Evolutionary conservation across 441 rosid species (phyloP), one percentile per base, ranked within the genome.

Genomic region (Biscutella auriculata): DNA sequence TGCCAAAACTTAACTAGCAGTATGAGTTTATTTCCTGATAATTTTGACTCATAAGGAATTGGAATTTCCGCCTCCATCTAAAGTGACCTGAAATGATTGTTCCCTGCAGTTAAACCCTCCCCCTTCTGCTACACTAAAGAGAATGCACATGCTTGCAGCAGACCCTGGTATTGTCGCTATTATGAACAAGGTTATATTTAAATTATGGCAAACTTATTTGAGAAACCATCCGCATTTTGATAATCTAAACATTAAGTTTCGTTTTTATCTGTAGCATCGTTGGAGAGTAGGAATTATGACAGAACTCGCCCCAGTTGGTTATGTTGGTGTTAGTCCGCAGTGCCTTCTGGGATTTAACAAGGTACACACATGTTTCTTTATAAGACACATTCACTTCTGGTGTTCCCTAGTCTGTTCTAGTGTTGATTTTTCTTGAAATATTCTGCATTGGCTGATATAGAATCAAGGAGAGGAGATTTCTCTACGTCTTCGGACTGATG

Each of bases 401-500:
- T 16, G 8, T 57, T 41, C 1, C 37, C 19, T 40, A 7, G 30
- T 46, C 1, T 32, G 27, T 36, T 52, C 11, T 19, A n/a, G 0
- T 45, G 17, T 23, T 13, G 28, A 9, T 41, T 48, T 60, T 50
- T 43, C 25, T 2, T n/a, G n/a, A 4, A 52, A 21, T 19, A 3
- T 5, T 34, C 10, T 35, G 32, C 52, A 33, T 53, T 71, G 49
- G 63, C 26, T 55, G 13, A 57, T 78, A 55, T 76, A 93, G 97
- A 87, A 93, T 76, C 81, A 76, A 40, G 99, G 99, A 51, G 97
- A 93, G 70, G 99, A 93, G 80, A 93, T 89, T 67, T 93, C 96
- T 48, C 73, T 89, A 74, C 93, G 97, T 63, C 88, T 93, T 68
- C 85, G 96, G 49, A 93, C 99, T 4, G 99, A 93, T 81, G 96